Conservation (phyloP, 2,329 filamentous ascomycete genomes). For the Exophiala sp. region DNA sequence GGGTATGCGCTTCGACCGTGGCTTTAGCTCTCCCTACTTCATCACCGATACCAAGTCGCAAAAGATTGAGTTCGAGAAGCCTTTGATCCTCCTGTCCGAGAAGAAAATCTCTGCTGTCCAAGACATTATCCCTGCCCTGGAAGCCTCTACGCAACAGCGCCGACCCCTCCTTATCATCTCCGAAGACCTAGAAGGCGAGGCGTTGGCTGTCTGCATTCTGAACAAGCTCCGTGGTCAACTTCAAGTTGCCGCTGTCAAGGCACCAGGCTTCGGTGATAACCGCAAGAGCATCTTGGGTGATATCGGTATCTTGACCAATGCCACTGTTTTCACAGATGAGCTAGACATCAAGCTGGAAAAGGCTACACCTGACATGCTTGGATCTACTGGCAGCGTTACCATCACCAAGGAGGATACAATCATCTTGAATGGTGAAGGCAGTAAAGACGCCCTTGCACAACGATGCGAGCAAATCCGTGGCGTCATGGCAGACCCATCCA, state of each 20-base stretch:
- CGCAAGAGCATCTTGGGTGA: slow-evolving; percentile 99
- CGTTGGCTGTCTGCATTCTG: slow-evolving; percentile 95
- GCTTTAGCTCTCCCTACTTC: slow-evolving; percentile 98
- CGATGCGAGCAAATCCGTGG: slow-evolving; percentile 99
- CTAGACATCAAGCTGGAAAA: slow-evolving; percentile 99
- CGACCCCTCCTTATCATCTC: slow-evolving; percentile 97
- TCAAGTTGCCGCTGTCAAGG: slow-evolving; percentile 97
- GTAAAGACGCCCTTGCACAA: slow-evolving; percentile 89
- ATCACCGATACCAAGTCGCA: slow-evolving; percentile 98
- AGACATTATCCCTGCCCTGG: slow-evolving; percentile 96
- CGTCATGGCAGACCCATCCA: slow-evolving; percentile 88
- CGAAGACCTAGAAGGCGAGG: slow-evolving; percentile 98
- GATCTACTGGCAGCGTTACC: slow-evolving; percentile 95
- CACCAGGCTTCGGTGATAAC: slow-evolving; percentile 99
- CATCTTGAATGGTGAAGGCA: slow-evolving; percentile 92
- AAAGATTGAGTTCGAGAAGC: slow-evolving; percentile 99
- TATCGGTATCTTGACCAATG: slow-evolving; percentile 91
- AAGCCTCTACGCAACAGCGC: slow-evolving; percentile 92
- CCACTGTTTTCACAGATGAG: slow-evolving; percentile 96
- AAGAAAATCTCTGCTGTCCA: slow-evolving; percentile 99
- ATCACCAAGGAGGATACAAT: slow-evolving; percentile 99
- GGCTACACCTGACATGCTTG: slow-evolving; percentile 91
- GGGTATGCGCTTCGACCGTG: slow-evolving; percentile 99
- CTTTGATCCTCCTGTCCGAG: slow-evolving; percentile 95
- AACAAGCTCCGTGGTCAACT: slow-evolving; percentile 99